These are phyloP conservation scores for Cicer bijugum DNA, from an alignment of 306 rosid species.

Conservation along the genomic window DNA sequence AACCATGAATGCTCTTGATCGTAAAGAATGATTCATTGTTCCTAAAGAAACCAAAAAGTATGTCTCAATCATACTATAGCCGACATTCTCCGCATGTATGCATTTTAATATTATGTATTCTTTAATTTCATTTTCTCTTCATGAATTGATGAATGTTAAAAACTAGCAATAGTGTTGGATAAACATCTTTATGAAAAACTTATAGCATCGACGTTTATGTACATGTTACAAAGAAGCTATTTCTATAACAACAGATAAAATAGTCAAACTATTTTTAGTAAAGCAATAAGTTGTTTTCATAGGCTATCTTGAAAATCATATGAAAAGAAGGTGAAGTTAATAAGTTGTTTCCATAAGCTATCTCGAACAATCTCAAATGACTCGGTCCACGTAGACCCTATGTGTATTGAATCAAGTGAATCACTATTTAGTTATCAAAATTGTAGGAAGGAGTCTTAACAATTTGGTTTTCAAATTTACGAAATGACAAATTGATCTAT, in stretches of 20 bases:
- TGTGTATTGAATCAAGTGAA: neutral
- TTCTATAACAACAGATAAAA: neutral
- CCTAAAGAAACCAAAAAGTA: conserved; percentile 89
- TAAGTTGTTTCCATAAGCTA: neutral
- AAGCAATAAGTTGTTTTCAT: neutral
- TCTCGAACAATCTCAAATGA: neutral
- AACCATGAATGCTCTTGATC: conserved; percentile 88
- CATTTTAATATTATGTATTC: neutral
- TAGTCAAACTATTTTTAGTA: neutral
- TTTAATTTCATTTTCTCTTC: neutral
- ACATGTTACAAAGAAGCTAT: neutral
- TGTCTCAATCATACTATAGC: conserved; percentile 54
- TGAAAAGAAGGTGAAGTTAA: neutral
- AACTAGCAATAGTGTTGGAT: neutral
- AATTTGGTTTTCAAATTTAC: neutral
- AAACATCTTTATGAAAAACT: neutral
- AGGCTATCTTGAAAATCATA: neutral
- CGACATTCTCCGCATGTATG: conserved; percentile 66
- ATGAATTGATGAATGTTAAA: neutral
- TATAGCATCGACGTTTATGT: neutral
- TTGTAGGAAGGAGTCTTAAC: neutral
- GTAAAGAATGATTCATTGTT: conserved; percentile 90
- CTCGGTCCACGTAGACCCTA: too few relatives aligned
- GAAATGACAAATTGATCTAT: neutral
- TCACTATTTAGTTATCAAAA: too few relatives aligned